phyloP scores from a whole-genome alignment of 192 early-diverging fungal species.

The Helicostylum pulchrum region DNA sequence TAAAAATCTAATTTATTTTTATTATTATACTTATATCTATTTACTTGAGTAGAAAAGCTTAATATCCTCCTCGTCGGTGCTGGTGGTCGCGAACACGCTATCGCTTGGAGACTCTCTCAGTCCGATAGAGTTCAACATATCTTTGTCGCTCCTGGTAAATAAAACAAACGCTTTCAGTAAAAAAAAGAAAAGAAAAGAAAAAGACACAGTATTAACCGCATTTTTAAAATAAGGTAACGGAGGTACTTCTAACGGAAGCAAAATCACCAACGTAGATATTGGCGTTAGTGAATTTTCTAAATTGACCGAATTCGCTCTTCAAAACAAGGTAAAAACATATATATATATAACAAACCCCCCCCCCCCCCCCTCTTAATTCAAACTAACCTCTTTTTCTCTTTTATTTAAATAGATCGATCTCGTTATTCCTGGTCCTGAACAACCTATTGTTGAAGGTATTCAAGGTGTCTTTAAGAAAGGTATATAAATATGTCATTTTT shows the following conservation, averaged over 20 bases:
- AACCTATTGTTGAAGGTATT: constrained; percentile 94
- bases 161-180: background rate
- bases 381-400: background rate
- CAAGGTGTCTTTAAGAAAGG: constrained; percentile 76
- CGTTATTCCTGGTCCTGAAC: constrained; percentile 94
- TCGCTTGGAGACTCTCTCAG: constrained; percentile 88
- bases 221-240: constrained; percentile 80
- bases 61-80: constrained; percentile 86
- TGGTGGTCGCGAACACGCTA: constrained; percentile 96
- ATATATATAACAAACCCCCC: no score
- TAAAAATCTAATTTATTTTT: no score
- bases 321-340: constrained; percentile 69
- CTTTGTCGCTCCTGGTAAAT: constrained; percentile 87
- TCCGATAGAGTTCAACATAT: constrained; percentile 72
- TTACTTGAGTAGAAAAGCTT: constrained; percentile 39
- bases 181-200: background rate
- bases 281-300: constrained; percentile 67
- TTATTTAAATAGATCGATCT: constrained; percentile 71
- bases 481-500: constrained; percentile 15
- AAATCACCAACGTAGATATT: constrained; percentile 81
- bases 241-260: constrained; percentile 72
- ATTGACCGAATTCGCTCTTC: constrained; percentile 73
- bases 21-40: no score
- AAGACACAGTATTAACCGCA: background rate
- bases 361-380: background rate